Evolutionary conservation across 1,139 yeast species (phyloP), one percentile per base, ranked within the genome.

Genomic region (Pichia sp.): DNA sequence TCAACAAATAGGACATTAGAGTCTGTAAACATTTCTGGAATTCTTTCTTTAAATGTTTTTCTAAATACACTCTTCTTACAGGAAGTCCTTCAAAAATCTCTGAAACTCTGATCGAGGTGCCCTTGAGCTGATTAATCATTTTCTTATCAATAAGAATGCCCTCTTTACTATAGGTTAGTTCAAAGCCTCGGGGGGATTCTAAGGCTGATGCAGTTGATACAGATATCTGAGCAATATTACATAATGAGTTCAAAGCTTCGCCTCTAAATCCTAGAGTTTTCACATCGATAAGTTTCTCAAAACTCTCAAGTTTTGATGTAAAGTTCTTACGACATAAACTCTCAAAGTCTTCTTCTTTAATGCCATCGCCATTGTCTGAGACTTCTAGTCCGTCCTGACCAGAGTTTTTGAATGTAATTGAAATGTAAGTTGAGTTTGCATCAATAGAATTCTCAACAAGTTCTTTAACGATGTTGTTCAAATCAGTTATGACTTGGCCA

Each of bases 401-500:
- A 63, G 85, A 79, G 59, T 88, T 82, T 59, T 73, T 75, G 60
- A 90, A 81, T 18, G 51, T 54, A 4, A 57, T 46, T 16, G 70
- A 70, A 8, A 91, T 70, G 48, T 88, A 95, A 25, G 93, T 73
- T 47, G 78, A 78, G 0, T 80, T 73, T 23, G 95, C 79, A 68
- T 91, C 98, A 9, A 93, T 72, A 43, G 95, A 73, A 65, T 93
- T 93, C 62, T 93, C 99, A 1, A 93, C 74, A 10, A 91, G 70
- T 66, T 93, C 99, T 64, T 93, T 93, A 34, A 86, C 82, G 0
- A 88, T 86, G 0, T 91, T 80, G 0, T 80, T 74, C 39, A 93
- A 69, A 61, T 88, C 96, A 7, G 84, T 79, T 23, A 93, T 87
- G 19, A 93, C 98, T 66, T 93, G 98, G 0, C 97, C 97, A 0